These are phyloP conservation scores for Mycena galericulata DNA, from an alignment of 768 basidiomycete genomes.

Conservation along the genomic window DNA sequence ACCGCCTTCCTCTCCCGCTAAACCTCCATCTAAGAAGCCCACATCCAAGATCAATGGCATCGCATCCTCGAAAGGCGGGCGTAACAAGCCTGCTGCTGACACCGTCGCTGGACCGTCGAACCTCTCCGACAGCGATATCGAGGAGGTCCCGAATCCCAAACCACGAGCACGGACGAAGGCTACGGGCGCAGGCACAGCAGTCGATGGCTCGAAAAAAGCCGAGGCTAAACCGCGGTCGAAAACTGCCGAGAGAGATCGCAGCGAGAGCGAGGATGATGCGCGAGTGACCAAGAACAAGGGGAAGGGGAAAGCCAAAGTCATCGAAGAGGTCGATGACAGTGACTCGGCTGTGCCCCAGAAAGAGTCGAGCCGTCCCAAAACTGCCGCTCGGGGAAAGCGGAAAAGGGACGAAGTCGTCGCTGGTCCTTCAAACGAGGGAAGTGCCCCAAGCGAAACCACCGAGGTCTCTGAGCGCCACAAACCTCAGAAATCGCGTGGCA, in stretches of 20 bases:
- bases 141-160: conserved; percentile 26
- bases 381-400: conserved; percentile 20
- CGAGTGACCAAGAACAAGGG: conserved; percentile 31
- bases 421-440: conserved; percentile 10
- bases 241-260: conserved; percentile 20
- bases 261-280: conserved; percentile 36
- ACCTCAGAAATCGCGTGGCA: conserved; percentile 27
- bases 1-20: conserved; percentile 32
- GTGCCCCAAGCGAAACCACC: conserved; percentile 8
- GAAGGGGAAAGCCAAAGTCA: conserved; percentile 37
- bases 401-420: conserved; percentile 16
- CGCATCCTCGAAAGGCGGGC: conserved; percentile 15
- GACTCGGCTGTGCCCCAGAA: conserved; percentile 21
- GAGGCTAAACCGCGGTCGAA: conserved; percentile 25
- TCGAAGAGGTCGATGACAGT: conserved; percentile 34
- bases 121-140: conserved; percentile 27
- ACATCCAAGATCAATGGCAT: conserved; percentile 11
- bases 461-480: conserved; percentile 18
- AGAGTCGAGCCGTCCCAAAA: conserved; percentile 33
- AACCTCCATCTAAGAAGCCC: conserved; percentile 24
- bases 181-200: not conserved
- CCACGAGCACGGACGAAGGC: conserved; percentile 27
- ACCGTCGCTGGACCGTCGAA: conserved; percentile 38
- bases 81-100: conserved; percentile 34
- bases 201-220: not conserved